These are phyloP conservation scores for Stephania japonica DNA, from an alignment of 164 flowering plant species.

Conservation along the genomic window DNA sequence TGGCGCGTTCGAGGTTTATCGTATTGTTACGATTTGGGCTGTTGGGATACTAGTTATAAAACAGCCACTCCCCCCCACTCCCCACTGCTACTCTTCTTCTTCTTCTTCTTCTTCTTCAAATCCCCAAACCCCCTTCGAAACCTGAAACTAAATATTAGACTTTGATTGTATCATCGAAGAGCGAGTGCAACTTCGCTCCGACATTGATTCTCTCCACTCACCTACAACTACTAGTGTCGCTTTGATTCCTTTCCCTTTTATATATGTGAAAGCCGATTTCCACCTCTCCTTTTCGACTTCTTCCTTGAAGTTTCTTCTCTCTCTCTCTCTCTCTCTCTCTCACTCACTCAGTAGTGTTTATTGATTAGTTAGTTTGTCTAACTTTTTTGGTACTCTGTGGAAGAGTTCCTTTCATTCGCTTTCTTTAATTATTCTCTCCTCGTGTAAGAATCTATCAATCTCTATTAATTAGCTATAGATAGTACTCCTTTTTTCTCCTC, in stretches of 20 bases:
- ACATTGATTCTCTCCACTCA: background rate
- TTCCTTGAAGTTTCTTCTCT: constrained; percentile 29
- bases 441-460: background rate
- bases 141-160: no score
- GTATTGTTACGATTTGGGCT: constrained; percentile 14
- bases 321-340: background rate
- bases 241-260: constrained; percentile 21
- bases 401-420: no score
- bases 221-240: background rate
- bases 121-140: background rate
- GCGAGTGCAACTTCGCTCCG: background rate
- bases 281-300: constrained; percentile 1
- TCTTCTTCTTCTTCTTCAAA: constrained; percentile 6
- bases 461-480: no score
- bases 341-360: no score
- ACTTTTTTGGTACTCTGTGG: no score
- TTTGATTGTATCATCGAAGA: background rate
- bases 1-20: constrained; percentile 10
- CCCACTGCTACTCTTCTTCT: constrained; percentile 9
- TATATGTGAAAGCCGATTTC: background rate
- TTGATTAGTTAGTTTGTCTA: no score
- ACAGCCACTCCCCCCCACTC: constrained; percentile 8
- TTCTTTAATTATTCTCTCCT: background rate
- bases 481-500: background rate
- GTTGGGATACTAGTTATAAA: constrained; percentile 31